Percentiles rank a stretch among this genome's conserved stretches.
These are phyloP conservation scores for Rhizomucor pusillus DNA, from an alignment of 371 early-diverging fungal genomes.

Conservation along the genomic window DNA sequence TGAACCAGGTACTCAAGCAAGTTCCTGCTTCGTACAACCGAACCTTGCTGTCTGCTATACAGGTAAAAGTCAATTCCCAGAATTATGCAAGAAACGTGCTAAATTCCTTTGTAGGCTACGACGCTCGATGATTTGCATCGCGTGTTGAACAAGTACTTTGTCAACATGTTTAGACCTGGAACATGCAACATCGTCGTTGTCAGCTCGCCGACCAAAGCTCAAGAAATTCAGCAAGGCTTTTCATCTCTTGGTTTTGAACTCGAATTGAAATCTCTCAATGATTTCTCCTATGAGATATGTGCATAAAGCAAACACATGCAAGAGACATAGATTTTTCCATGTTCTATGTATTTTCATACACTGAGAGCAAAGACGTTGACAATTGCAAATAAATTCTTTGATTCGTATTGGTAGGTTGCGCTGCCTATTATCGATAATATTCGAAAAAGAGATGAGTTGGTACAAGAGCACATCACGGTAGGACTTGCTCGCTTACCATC, in stretches of 20 bases:
- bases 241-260: conserved; percentile 32
- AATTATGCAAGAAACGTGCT: background rate
- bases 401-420: conserved; percentile 64
- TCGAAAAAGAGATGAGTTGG: background rate
- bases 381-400: conserved; percentile 67
- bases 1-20: conserved; percentile 56
- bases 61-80: conserved; percentile 18
- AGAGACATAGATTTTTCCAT: background rate
- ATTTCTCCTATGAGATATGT: conserved; percentile 16
- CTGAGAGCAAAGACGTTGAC: conserved; percentile 64
- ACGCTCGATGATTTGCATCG: conserved; percentile 40
- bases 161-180: conserved; percentile 51
- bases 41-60: conserved; percentile 44
- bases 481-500: conserved; percentile 18
- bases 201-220: conserved; percentile 51
- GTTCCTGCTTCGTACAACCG: conserved; percentile 54
- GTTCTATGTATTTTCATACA: conserved; percentile 14
- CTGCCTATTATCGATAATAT: conserved; percentile 35
- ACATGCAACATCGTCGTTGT: conserved; percentile 55
- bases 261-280: conserved; percentile 32
- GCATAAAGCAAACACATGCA: too few species aligned
- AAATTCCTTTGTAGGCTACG: conserved; percentile 28
- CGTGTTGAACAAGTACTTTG: conserved; percentile 48
- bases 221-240: conserved; percentile 46
- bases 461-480: background rate